Percentiles rank a stretch among this genome's conserved stretches.
Evolutionary conservation across 441 rosid genomes (phyloP).

Genomic region (Brassica balearica): DNA sequence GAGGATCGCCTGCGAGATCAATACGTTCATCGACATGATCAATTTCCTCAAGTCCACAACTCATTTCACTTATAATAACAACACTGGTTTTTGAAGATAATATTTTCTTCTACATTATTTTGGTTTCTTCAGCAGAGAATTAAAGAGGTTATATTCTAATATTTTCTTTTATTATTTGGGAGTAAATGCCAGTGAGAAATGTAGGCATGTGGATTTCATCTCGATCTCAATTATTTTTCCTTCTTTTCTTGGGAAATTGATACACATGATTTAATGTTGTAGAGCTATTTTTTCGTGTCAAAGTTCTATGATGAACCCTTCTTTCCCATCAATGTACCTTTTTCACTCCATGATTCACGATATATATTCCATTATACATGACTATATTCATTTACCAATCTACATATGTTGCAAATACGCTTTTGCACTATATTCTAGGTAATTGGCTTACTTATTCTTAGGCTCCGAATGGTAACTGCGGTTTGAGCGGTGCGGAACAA

Average conservation of each 20-base stretch:
- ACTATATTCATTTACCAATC: background rate
- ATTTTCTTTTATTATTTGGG: background rate
- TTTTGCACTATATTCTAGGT: background rate
- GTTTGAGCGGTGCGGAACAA: too few relatives aligned
- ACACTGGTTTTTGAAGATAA: conserved; percentile 11
- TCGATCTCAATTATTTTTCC: conserved; percentile 9
- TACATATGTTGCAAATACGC: background rate
- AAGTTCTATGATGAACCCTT: conserved; percentile 2
- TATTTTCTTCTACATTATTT: conserved; percentile 10
- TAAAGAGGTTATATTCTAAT: background rate
- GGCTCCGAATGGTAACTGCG: too few relatives aligned
- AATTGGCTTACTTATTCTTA: background rate
- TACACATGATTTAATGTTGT: conserved; percentile 4
- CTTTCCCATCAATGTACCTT: conserved; percentile 1
- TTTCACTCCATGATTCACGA: background rate
- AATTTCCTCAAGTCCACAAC: conserved; percentile 50
- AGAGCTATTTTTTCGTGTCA: conserved; percentile 7
- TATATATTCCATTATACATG: background rate
- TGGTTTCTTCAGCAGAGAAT: background rate
- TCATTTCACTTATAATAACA: conserved; percentile 38
- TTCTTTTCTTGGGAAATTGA: conserved; percentile 11
- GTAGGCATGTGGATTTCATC: conserved; percentile 14
- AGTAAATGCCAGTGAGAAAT: background rate
- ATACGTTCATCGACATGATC: conserved; percentile 48
- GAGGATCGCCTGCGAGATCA: conserved; percentile 54